A percentile compares a stretch with the other conserved stretches of the same genome.
Conservation (phyloP, 139 green algal species). For the Raphidocelis subcapitata region DNA sequence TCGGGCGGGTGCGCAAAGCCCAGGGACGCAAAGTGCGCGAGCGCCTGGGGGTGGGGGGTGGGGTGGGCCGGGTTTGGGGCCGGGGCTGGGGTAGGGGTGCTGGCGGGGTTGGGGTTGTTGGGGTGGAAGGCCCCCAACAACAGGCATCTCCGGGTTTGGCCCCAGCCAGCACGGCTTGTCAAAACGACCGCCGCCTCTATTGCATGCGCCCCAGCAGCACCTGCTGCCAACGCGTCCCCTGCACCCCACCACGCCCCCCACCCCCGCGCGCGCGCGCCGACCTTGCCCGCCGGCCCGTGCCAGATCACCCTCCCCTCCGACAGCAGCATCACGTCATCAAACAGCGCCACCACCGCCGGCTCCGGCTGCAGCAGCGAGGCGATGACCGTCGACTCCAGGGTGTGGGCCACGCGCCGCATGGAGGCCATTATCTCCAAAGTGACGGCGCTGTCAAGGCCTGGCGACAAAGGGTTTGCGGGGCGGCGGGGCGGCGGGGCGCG, state of each 20-base stretch:
- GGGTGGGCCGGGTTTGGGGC: conserved; percentile 10
- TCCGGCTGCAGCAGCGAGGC: conserved; percentile 85
- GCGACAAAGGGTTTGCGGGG: conserved; percentile 59
- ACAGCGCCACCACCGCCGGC: conserved; percentile 69
- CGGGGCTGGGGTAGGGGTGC: not conserved
- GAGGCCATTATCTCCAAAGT: conserved; percentile 60
- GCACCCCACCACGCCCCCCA: too few relatives aligned
- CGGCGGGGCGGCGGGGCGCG: conserved; percentile 22
- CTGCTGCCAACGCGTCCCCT: not conserved
- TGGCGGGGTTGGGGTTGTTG: too few relatives aligned
- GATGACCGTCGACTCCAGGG: conserved; percentile 44
- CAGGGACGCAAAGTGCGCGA: conserved; percentile 34
- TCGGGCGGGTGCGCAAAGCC: conserved; percentile 35
- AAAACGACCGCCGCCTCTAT: not conserved
- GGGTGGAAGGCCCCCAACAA: too few relatives aligned
- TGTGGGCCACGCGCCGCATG: conserved; percentile 1
- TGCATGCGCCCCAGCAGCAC: not conserved
- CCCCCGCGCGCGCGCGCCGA: too few relatives aligned
- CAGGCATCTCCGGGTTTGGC: not conserved
- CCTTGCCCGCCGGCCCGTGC: not conserved
- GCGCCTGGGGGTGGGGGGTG: conserved; percentile 4
- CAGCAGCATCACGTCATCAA: conserved; percentile 68
- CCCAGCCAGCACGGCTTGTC: not conserved
- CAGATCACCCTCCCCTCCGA: conserved; percentile 36
- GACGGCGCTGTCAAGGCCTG: conserved; percentile 62